Conservation (phyloP, 1,284 basidiomycete genomes). For the Grifola frondosa region DNA sequence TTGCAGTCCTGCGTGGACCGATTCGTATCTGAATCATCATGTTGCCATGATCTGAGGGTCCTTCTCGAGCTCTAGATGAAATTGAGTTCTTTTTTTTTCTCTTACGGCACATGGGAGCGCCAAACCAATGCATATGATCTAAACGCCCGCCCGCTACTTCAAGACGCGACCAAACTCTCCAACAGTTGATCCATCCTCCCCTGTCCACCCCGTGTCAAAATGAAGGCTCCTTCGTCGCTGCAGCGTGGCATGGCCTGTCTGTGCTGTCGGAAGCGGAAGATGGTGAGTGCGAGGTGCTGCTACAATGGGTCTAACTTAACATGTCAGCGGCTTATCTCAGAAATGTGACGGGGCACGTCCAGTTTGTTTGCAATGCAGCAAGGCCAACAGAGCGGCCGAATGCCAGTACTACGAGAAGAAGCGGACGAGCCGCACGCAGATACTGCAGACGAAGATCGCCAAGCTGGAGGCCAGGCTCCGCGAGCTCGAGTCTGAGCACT, state of each 20-base stretch:
- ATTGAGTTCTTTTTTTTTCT: conserved; percentile 10
- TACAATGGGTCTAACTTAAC: neutral
- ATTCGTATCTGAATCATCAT: conserved; percentile 20
- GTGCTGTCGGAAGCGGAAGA: conserved; percentile 59
- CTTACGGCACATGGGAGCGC: conserved; percentile 18
- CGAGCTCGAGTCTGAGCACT: conserved; percentile 45
- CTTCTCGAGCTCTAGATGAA: conserved; percentile 3
- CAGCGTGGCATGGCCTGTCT: conserved; percentile 60
- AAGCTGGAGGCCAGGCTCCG: conserved; percentile 53
- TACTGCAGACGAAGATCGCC: conserved; percentile 55
- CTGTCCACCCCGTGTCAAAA: conserved; percentile 11
- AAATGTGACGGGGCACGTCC: conserved; percentile 63
- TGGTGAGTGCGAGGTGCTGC: conserved; percentile 47
- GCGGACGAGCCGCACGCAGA: conserved; percentile 59
- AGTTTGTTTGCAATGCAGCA: conserved; percentile 54
- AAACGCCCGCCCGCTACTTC: conserved; percentile 21
- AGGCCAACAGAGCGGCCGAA: conserved; percentile 49
- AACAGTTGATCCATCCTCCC: conserved; percentile 9
- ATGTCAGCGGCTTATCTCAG: conserved; percentile 26
- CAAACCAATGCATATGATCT: too few species aligned
- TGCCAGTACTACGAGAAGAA: conserved; percentile 64
- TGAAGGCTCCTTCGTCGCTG: conserved; percentile 38
- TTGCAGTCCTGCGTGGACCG: too few species aligned
- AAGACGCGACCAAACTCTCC: conserved; percentile 12
- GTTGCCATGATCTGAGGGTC: conserved; percentile 2